Evolutionary conservation across 1,139 yeast genomes (phyloP).

Genomic region (Blastobotrys arbuscula): DNA sequence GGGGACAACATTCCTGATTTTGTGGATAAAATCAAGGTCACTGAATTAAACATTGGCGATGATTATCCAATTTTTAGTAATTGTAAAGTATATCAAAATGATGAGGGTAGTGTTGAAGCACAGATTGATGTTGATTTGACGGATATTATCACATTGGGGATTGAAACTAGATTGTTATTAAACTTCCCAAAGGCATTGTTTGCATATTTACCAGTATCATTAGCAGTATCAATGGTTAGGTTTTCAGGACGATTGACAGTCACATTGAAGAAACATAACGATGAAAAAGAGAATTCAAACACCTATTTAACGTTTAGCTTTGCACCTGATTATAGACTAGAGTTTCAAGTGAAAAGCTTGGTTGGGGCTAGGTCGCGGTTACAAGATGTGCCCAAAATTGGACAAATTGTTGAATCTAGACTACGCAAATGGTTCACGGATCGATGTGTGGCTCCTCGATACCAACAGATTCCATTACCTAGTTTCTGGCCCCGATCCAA

Average conservation of each 20-base stretch:
- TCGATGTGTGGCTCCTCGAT: conserved; percentile 89
- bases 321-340: conserved; percentile 83
- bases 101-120: conserved; percentile 56
- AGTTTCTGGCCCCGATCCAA: conserved; percentile 86
- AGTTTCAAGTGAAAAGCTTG: conserved; percentile 76
- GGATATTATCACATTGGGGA: conserved; percentile 83
- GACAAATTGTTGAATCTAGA: conserved; percentile 75
- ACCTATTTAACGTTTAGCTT: conserved; percentile 84
- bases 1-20: conserved; percentile 66
- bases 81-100: conserved; percentile 59
- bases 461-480: conserved; percentile 77
- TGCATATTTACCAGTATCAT: conserved; percentile 71
- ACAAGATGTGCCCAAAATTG: conserved; percentile 88
- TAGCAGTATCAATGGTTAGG: conserved; percentile 82
- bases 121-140: conserved; percentile 89
- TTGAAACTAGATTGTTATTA: conserved; percentile 73
- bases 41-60: conserved; percentile 89
- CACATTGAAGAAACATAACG: conserved; percentile 44
- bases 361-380: conserved; percentile 91
- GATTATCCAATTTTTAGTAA: conserved; percentile 94
- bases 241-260: conserved; percentile 91
- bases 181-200: conserved; percentile 83
- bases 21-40: conserved; percentile 68
- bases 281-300: conserved; percentile 5
- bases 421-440: conserved; percentile 88